Evolutionary conservation across 306 rosid genomes (phyloP), one percentile per base, ranked within the genome.

Genomic region (Fragaria vesca): DNA sequence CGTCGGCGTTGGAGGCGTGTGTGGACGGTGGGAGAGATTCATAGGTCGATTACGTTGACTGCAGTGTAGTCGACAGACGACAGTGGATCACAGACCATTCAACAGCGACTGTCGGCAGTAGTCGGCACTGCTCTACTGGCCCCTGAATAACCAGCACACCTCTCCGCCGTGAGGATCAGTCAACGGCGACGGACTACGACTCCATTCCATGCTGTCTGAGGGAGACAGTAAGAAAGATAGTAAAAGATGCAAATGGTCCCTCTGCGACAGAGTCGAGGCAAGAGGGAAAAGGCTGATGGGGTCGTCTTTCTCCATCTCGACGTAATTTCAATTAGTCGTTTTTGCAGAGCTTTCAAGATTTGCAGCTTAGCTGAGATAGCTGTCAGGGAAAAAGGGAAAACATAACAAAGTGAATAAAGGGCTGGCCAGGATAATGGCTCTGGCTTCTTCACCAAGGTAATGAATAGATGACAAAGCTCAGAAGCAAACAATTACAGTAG

Each of bases 81-180:
- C 66, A 61, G 38, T 12, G 36, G 38, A 17, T 26, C 1, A 24
- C 68, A 21, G 77, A 68, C 77, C 42, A 40, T n/a, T 78, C 45
- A 65, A 77, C 61, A 78, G 68, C 12, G 76, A 45, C 55, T 84
- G 88, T 88, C 92, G 63, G 63, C 63, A 57, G 30, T 43, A 2
- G 90, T 88, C 92, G 63, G 63, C 63, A 57, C 63, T 43, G 16
- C 34, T 60, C 34, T 1, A 60, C 62, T 36, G 8, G 81, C 71
- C 82, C 74, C 74, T 40, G 36, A 6, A 7, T 40, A 85, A 76
- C 78, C 78, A 85, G 75, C 54, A 40, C 60, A 30, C 16, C 55
- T 62, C 28, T 62, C 67, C 4, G 28, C 3, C 15, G 34, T 40
- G 32, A 8, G 46, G 8, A 57, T 9, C 18, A 24, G 73, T 80